Conservation (phyloP, 495 filamentous ascomycete species). For the Collariella sp. region DNA sequence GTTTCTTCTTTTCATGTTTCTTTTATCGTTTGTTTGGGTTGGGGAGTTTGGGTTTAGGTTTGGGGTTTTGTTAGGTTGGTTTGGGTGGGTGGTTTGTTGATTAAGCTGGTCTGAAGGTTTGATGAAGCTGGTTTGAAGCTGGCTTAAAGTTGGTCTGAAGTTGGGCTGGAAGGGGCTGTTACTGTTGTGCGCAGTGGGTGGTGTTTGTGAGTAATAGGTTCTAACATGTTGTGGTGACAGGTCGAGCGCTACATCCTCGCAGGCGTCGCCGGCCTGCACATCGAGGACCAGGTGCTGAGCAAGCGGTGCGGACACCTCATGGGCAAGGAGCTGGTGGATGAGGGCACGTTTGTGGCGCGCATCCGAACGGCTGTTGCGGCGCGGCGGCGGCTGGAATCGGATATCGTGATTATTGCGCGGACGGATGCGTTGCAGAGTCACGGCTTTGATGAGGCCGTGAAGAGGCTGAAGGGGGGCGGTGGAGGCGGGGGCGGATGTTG, state of each 20-base stretch:
- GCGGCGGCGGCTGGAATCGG: constrained; percentile 35
- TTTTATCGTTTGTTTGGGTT: not conserved
- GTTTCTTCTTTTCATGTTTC: not conserved
- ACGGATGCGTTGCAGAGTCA: constrained; percentile 57
- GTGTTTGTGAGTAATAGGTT: too few species aligned
- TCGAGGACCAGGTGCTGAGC: constrained; percentile 61
- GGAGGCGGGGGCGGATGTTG: constrained; percentile 54
- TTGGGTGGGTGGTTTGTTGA: too few species aligned
- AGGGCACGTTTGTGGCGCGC: constrained; percentile 45
- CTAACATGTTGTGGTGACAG: not conserved
- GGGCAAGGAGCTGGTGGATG: constrained; percentile 52
- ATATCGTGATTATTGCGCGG: constrained; percentile 61
- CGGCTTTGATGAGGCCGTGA: constrained; percentile 55
- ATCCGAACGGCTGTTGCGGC: constrained; percentile 39
- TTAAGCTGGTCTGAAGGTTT: too few species aligned
- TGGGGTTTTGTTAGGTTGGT: too few species aligned
- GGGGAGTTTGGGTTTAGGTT: too few species aligned
- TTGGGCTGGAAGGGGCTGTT: too few species aligned
- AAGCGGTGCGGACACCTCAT: constrained; percentile 58
- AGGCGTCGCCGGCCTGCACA: constrained; percentile 61
- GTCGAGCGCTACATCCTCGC: constrained; percentile 53
- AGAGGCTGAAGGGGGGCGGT: constrained; percentile 48
- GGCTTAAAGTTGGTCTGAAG: too few species aligned
- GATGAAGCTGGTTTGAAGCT: too few species aligned
- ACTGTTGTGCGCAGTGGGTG: too few species aligned